Conservation (phyloP, 1,139 yeast genomes). For the Blastobotrys indianensis region DNA sequence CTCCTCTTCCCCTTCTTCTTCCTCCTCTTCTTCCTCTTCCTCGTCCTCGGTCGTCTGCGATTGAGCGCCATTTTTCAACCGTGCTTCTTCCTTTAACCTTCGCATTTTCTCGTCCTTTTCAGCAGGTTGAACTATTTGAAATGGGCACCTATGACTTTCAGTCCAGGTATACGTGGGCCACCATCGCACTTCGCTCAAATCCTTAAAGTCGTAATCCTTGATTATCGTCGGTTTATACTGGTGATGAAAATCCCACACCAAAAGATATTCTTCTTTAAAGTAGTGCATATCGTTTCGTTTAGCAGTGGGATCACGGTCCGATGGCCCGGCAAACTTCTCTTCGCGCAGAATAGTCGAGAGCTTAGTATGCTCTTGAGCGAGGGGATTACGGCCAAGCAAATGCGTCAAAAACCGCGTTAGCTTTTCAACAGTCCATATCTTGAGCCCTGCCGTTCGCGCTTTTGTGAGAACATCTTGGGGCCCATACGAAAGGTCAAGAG, state of each 20-base stretch:
- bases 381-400: constrained; percentile 35
- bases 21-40: background rate
- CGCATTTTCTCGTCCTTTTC: background rate
- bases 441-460: constrained; percentile 56
- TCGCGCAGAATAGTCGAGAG: constrained; percentile 69
- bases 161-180: constrained; percentile 43
- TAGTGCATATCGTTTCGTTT: constrained; percentile 79
- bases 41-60: constrained; percentile 9
- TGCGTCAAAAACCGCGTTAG: constrained; percentile 73
- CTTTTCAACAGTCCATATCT: constrained; percentile 86
- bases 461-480: constrained; percentile 61
- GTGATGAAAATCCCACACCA: constrained; percentile 77
- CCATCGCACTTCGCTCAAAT: constrained; percentile 41
- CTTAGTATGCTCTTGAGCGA: constrained; percentile 9
- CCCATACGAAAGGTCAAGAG: background rate
- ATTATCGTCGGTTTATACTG: constrained; percentile 75
- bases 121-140: constrained; percentile 43
- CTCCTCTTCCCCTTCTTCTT: background rate
- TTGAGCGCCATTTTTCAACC: constrained; percentile 10
- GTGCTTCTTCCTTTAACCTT: constrained; percentile 9
- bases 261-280: constrained; percentile 68
- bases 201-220: constrained; percentile 63
- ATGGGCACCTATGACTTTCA: constrained; percentile 57
- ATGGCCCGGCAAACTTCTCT: constrained; percentile 80
- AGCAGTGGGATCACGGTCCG: constrained; percentile 84